Percentiles rank a stretch among this genome's conserved stretches.
phyloP scores from a whole-genome alignment of 164 flowering plant genomes.

The Macadamia tetraphylla region DNA sequence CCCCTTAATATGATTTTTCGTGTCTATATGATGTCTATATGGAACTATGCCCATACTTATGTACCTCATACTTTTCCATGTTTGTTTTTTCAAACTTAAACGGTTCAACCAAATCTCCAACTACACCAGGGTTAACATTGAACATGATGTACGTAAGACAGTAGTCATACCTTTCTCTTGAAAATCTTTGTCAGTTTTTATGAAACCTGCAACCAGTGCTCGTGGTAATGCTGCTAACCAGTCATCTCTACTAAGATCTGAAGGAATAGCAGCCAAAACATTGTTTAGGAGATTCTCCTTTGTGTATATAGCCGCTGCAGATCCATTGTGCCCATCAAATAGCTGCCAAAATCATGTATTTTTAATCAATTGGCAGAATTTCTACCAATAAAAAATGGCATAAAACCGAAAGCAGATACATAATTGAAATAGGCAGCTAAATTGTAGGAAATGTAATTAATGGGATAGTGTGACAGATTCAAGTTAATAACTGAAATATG shows the following conservation, averaged over 20 bases:
- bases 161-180: constrained; percentile 61
- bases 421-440: not conserved
- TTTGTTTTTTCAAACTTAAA: too few relatives aligned
- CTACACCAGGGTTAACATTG: not conserved
- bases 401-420: not conserved
- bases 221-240: constrained; percentile 93
- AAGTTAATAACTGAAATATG: too few relatives aligned
- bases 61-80: too few relatives aligned
- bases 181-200: constrained; percentile 96
- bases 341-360: constrained; percentile 46
- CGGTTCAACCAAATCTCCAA: too few relatives aligned
- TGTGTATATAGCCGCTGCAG: constrained; percentile 91
- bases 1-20: too few relatives aligned
- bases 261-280: constrained; percentile 75
- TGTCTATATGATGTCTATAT: too few relatives aligned
- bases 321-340: constrained; percentile 98
- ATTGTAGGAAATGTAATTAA: not conserved
- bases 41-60: too few relatives aligned
- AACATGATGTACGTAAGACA: not conserved
- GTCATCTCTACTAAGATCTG: constrained; percentile 86
- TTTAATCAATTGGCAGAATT: not conserved
- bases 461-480: not conserved
- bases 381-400: too few relatives aligned
- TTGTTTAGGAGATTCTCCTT: constrained; percentile 91
- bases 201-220: constrained; percentile 96